These are phyloP conservation scores for Rhamnella rubrinervis DNA, from an alignment of 331 rosid genomes.

Conservation along the genomic window DNA sequence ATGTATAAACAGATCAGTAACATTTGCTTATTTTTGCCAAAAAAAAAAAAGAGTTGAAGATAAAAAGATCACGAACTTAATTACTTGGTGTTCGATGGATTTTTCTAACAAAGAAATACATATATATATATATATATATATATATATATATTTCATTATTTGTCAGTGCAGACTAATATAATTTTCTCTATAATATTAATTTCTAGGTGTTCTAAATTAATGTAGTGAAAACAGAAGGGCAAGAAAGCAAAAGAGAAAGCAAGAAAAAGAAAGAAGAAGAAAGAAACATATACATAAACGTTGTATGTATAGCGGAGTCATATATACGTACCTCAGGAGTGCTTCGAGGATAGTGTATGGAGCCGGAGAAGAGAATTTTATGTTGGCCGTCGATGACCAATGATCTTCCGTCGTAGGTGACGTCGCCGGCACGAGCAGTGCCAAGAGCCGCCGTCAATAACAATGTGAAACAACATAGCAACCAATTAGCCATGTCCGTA, in stretches of 20 bases:
- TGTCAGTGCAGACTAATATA: too few species aligned
- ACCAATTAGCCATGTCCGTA: neutral
- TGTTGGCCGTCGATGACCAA: constrained; percentile 67
- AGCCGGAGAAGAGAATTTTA: constrained; percentile 76
- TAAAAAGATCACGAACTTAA: too few species aligned
- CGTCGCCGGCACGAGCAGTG: constrained; percentile 24
- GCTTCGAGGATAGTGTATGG: constrained; percentile 88
- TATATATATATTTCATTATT: too few species aligned
- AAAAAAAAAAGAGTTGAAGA: too few species aligned
- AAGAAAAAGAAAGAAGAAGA: neutral
- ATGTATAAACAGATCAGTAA: too few species aligned
- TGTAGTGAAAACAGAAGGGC: neutral
- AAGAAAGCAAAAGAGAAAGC: neutral
- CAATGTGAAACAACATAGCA: constrained; percentile 26
- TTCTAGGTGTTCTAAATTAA: too few species aligned
- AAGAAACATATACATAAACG: neutral
- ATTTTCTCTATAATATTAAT: too few species aligned
- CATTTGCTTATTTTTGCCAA: too few species aligned
- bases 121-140: too few species aligned
- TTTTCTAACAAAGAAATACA: too few species aligned
- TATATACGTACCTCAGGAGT: constrained; percentile 57
- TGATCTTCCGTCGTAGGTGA: constrained; percentile 69
- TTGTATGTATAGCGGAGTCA: neutral
- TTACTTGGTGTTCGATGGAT: too few species aligned
- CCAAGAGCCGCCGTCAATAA: constrained; percentile 9